These are phyloP conservation scores for Scopulariopsis brevicaulis DNA, from an alignment of 2,329 filamentous ascomycete species.

Conservation along the genomic window DNA sequence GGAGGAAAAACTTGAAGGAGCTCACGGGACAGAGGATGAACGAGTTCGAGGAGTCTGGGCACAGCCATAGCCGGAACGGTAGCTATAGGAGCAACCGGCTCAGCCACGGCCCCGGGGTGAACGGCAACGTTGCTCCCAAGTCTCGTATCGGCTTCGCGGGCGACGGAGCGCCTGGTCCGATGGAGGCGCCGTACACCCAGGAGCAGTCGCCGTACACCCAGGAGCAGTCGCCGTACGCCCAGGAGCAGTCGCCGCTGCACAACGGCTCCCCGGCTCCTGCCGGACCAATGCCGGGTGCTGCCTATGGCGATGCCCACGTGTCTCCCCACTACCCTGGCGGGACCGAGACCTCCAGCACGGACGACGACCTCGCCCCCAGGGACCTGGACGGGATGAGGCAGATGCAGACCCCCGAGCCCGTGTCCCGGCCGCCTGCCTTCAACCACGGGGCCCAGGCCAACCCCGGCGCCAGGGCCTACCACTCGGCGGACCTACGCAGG, in stretches of 20 bases:
- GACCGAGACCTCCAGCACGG: conserved; percentile 41
- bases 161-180: conserved; percentile 34
- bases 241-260: too few relatives aligned
- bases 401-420: conserved; percentile 61
- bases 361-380: conserved; percentile 39
- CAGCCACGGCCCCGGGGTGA: conserved; percentile 23
- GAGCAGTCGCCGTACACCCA: conserved; percentile 13
- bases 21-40: conserved; percentile 72
- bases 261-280: too few relatives aligned
- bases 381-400: conserved; percentile 42
- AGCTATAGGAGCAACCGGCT: conserved; percentile 47
- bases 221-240: background rate
- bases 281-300: background rate
- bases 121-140: conserved; percentile 22
- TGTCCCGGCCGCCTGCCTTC: conserved; percentile 69
- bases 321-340: background rate
- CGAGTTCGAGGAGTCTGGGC: conserved; percentile 39
- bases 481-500: conserved; percentile 65
- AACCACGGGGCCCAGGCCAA: conserved; percentile 61
- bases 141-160: conserved; percentile 47
- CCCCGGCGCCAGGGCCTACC: conserved; percentile 56
- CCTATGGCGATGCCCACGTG: background rate
- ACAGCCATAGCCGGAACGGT: conserved; percentile 36
- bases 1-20: conserved; percentile 83
- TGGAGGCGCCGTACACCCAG: conserved; percentile 35